A percentile compares a stretch with the other conserved stretches of the same genome.
Evolutionary conservation across 805 yeast species (phyloP).

Genomic region (Candida boidinii): DNA sequence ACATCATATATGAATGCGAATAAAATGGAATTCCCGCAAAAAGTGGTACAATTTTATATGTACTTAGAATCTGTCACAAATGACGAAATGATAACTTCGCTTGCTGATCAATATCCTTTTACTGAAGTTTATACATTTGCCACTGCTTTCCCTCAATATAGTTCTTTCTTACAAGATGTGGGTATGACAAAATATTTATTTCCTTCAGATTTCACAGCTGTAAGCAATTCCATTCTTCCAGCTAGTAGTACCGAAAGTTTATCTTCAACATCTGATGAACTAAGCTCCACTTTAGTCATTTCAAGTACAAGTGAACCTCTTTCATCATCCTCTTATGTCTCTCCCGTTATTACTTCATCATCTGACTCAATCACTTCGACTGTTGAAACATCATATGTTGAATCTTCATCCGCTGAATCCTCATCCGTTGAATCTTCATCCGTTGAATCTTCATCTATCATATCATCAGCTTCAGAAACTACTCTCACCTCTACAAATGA

Average conservation of each 20-base stretch:
- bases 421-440: neutral
- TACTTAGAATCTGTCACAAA: conserved; percentile 10
- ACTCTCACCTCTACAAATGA: too few species aligned
- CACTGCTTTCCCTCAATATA: conserved; percentile 26
- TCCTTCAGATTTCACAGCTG: conserved; percentile 20
- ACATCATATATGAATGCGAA: conserved; percentile 26
- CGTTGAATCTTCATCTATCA: neutral
- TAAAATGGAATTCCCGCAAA: conserved; percentile 19
- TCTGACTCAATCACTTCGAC: neutral
- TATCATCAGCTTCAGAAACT: too few species aligned
- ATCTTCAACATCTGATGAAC: neutral
- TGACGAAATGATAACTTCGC: conserved; percentile 14
- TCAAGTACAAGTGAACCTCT: conserved; percentile 1
- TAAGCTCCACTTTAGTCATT: neutral
- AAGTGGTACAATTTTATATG: conserved; percentile 21
- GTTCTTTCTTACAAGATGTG: conserved; percentile 16
- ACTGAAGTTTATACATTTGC: conserved; percentile 22
- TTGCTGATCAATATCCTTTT: conserved; percentile 23
- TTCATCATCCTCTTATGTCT: neutral
- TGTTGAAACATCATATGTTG: too few species aligned
- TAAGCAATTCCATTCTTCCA: neutral
- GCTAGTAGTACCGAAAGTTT: neutral
- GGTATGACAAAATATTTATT: conserved; percentile 17
- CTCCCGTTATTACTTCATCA: conserved; percentile 1
- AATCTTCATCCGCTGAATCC: neutral